These are phyloP conservation scores for Hygrocybe coccinea DNA, from an alignment of 768 basidiomycete genomes.

Conservation along the genomic window DNA sequence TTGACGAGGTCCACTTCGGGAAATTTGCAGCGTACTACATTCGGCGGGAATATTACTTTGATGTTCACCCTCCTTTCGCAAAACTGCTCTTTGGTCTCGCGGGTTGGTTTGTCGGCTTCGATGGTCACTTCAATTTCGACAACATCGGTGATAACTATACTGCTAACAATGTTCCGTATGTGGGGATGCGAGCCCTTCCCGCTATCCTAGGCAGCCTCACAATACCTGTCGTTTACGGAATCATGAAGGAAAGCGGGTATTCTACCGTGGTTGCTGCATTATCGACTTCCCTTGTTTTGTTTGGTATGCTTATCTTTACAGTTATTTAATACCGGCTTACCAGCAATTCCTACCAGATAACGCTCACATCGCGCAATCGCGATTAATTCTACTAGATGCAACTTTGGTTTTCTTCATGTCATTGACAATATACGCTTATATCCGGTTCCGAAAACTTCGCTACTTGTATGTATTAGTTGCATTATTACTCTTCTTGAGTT, in stretches of 20 bases:
- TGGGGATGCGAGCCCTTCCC: conserved; percentile 89
- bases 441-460: conserved; percentile 91
- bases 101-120: conserved; percentile 95
- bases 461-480: conserved; percentile 54
- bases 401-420: conserved; percentile 94
- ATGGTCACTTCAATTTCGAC: conserved; percentile 91
- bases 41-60: conserved; percentile 93
- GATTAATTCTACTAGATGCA: conserved; percentile 92
- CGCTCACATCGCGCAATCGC: conserved; percentile 92
- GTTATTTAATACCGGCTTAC: neutral
- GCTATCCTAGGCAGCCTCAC: conserved; percentile 90
- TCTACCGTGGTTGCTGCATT: conserved; percentile 88
- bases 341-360: conserved; percentile 61
- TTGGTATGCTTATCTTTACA: conserved; percentile 56
- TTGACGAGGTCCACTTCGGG: conserved; percentile 98
- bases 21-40: conserved; percentile 97
- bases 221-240: conserved; percentile 84
- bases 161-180: conserved; percentile 81
- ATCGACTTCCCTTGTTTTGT: conserved; percentile 77
- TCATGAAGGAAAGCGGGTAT: conserved; percentile 98
- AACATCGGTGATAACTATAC: conserved; percentile 94
- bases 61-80: conserved; percentile 96
- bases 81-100: conserved; percentile 92
- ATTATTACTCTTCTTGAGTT: conserved; percentile 7
- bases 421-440: conserved; percentile 86